Conservation (phyloP, 1,284 basidiomycete genomes). For the Cutaneotrichosporon mucoides region DNA sequence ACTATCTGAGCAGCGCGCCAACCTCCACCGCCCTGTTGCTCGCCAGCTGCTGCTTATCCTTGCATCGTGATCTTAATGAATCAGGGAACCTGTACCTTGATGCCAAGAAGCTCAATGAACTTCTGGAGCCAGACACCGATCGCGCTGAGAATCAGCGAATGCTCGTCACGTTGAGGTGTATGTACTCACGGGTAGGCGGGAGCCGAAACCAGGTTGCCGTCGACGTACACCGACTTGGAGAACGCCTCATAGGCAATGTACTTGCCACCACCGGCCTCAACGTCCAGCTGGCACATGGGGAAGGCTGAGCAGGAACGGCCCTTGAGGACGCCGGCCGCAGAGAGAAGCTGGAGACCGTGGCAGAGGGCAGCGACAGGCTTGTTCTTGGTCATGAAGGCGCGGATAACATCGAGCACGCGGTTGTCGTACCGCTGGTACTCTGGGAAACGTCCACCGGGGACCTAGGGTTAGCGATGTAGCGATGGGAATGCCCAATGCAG, state of each 20-base stretch:
- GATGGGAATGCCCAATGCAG: too few species aligned
- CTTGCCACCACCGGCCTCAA: conserved; percentile 20
- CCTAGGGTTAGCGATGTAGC: background rate
- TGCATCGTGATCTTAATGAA: too few species aligned
- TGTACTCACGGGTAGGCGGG: conserved; percentile 19
- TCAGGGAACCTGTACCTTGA: conserved; percentile 14
- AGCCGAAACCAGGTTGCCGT: conserved; percentile 19
- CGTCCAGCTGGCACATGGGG: conserved; percentile 23
- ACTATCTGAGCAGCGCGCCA: too few species aligned
- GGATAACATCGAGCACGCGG: conserved; percentile 19
- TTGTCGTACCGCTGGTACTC: conserved; percentile 20
- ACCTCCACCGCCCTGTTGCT: background rate
- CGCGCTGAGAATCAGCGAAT: conserved; percentile 3
- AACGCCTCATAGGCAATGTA: conserved; percentile 21
- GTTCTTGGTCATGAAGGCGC: conserved; percentile 11
- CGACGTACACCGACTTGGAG: conserved; percentile 19
- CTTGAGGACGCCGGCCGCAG: conserved; percentile 19
- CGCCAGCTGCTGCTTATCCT: too few species aligned
- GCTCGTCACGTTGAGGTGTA: background rate
- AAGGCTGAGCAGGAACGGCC: conserved; percentile 20
- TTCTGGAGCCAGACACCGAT: conserved; percentile 19
- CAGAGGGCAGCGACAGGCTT: conserved; percentile 19
- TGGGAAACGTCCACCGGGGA: conserved; percentile 21
- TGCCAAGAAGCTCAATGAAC: conserved; percentile 17
- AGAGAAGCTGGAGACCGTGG: conserved; percentile 22